Evolutionary conservation across 2,329 filamentous ascomycete species (phyloP).

Genomic region (Fusarium dimerum): DNA sequence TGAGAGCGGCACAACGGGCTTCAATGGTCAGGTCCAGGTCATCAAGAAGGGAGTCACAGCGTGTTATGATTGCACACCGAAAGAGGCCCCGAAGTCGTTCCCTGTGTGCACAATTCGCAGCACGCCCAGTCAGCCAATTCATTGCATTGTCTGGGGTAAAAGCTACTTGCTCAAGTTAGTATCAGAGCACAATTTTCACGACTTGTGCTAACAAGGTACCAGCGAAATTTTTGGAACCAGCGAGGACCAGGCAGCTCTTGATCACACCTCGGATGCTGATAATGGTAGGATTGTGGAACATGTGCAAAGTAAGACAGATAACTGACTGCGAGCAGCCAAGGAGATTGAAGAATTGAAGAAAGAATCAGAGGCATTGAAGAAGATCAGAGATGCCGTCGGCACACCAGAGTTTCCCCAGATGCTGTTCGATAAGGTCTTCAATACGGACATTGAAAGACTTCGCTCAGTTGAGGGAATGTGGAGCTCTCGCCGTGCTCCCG

Average conservation of each 20-base stretch:
- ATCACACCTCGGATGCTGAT: constrained; percentile 77
- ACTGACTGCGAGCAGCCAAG: constrained; percentile 44
- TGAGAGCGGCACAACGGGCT: constrained; percentile 96
- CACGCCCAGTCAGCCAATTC: constrained; percentile 93
- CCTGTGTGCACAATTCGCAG: constrained; percentile 97
- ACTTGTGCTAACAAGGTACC: constrained; percentile 1
- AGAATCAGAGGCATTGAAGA: constrained; percentile 81
- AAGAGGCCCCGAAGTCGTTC: constrained; percentile 88
- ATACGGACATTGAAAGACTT: constrained; percentile 78
- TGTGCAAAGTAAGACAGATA: neutral
- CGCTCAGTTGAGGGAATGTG: constrained; percentile 94
- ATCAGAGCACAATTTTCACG: neutral
- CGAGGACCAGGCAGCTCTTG: constrained; percentile 81
- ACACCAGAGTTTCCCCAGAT: constrained; percentile 73
- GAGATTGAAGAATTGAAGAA: constrained; percentile 87
- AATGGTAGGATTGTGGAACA: constrained; percentile 57
- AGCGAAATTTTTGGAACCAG: constrained; percentile 86
- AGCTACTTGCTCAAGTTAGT: constrained; percentile 82
- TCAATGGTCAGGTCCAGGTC: constrained; percentile 96
- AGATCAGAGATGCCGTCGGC: constrained; percentile 79
- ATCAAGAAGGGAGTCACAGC: constrained; percentile 91
- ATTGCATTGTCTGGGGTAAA: constrained; percentile 99
- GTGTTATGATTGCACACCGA: constrained; percentile 93
- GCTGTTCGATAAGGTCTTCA: constrained; percentile 93
- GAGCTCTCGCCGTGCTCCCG: constrained; percentile 77